Conservation (phyloP, 176 grass and related monocot species). For the Oryza officinalis region DNA sequence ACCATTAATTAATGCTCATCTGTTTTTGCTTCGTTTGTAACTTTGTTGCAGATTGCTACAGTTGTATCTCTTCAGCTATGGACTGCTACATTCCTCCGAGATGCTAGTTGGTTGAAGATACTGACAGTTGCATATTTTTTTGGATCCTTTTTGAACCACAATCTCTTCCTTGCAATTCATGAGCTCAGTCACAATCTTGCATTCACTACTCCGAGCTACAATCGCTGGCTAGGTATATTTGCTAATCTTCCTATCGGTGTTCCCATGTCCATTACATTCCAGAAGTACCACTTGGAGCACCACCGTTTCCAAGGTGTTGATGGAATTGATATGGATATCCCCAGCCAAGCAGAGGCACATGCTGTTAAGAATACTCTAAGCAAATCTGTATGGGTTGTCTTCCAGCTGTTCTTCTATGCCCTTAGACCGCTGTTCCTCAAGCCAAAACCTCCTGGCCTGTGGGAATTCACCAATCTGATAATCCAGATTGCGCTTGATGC, state of each 20-base stretch:
- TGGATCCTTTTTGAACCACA: slow-evolving; percentile 95
- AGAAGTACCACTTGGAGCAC: slow-evolving; percentile 97
- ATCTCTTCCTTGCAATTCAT: slow-evolving; percentile 94
- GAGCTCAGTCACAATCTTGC: slow-evolving; percentile 98
- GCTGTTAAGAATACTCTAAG: slow-evolving; percentile 49
- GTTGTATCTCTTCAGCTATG: slow-evolving; percentile 82
- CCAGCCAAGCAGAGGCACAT: slow-evolving; percentile 56
- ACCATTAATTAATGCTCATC: background rate
- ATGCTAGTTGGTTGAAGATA: slow-evolving; percentile 78
- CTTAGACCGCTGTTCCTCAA: slow-evolving; percentile 81
- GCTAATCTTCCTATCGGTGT: slow-evolving; percentile 93
- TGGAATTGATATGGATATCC: slow-evolving; percentile 90
- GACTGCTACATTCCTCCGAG: slow-evolving; percentile 57
- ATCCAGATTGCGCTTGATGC: slow-evolving; percentile 71
- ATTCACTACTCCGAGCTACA: slow-evolving; percentile 72
- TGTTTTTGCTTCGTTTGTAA: slow-evolving; percentile 25
- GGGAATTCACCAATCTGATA: slow-evolving; percentile 82
- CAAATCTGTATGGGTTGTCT: slow-evolving; percentile 82
- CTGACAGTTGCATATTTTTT: slow-evolving; percentile 81
- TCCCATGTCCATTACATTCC: slow-evolving; percentile 95
- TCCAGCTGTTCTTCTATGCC: slow-evolving; percentile 94
- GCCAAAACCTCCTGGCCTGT: slow-evolving; percentile 76
- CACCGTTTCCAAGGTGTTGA: slow-evolving; percentile 94
- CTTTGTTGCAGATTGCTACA: slow-evolving; percentile 55
- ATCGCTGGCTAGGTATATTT: slow-evolving; percentile 90